phyloP scores from a whole-genome alignment of 2,329 filamentous ascomycete genomes.

The Parastagonospora nodorum region DNA sequence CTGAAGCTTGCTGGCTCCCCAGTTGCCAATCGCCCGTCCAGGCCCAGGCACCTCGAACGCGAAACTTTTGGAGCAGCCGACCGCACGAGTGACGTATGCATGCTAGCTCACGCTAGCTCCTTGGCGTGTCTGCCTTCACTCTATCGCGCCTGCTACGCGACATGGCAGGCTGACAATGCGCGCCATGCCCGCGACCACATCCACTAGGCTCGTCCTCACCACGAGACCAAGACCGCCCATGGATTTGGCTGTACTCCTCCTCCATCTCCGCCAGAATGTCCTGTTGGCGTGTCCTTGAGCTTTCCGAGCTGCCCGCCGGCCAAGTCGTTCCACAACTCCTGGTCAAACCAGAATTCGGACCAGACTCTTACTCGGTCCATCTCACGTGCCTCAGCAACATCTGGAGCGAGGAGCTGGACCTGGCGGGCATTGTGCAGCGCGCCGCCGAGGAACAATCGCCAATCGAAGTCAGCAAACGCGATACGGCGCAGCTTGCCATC shows the following conservation, averaged over 20 bases:
- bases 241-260: too few species aligned
- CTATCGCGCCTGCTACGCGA: background rate
- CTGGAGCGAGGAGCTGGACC: conserved; percentile 71
- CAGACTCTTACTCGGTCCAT: conserved; percentile 65
- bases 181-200: too few species aligned
- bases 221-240: background rate
- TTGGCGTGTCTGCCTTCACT: conserved; percentile 7
- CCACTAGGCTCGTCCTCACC: too few species aligned
- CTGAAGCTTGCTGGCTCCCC: background rate
- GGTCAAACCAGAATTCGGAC: conserved; percentile 62
- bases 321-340: conserved; percentile 63
- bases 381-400: conserved; percentile 74
- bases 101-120: background rate
- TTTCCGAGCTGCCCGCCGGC: conserved; percentile 25
- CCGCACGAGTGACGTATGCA: conserved; percentile 23
- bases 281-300: conserved; percentile 40
- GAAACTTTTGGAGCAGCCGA: conserved; percentile 1
- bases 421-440: conserved; percentile 65
- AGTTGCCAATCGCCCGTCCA: background rate
- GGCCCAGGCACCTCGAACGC: background rate
- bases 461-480: conserved; percentile 72
- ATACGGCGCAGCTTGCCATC: conserved; percentile 68
- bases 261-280: conserved; percentile 26
- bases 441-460: conserved; percentile 67
- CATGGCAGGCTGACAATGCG: too few species aligned